Evolutionary conservation across 2,329 filamentous ascomycete species (phyloP).

Genomic region (Sordariomycetes sp.): DNA sequence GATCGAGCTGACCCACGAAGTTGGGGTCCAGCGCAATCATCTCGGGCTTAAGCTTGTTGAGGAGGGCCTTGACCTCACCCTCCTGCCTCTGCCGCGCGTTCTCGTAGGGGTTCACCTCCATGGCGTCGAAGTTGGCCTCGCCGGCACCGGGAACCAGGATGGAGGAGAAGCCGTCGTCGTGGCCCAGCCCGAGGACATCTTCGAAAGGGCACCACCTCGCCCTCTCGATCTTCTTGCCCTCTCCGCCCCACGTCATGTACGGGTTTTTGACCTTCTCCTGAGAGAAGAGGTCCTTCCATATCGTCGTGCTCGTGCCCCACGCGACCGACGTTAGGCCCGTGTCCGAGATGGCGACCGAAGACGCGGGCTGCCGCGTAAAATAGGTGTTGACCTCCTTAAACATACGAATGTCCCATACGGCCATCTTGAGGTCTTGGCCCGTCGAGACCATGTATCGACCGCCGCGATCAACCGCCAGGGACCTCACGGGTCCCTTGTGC

Average conservation of each 20-base stretch:
- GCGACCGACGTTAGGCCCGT: constrained; percentile 77
- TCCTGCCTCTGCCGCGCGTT: constrained; percentile 87
- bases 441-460: constrained; percentile 93
- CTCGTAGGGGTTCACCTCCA: constrained; percentile 93
- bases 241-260: constrained; percentile 87
- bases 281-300: constrained; percentile 85
- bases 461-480: constrained; percentile 73
- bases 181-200: constrained; percentile 76
- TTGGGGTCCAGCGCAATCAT: constrained; percentile 95
- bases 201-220: constrained; percentile 91
- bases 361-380: constrained; percentile 68
- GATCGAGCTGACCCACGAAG: constrained; percentile 78
- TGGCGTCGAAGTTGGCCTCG: constrained; percentile 88
- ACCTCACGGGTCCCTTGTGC: constrained; percentile 78
- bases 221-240: constrained; percentile 67
- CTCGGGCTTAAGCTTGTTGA: constrained; percentile 91
- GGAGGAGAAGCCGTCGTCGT: constrained; percentile 77
- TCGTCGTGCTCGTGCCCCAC: constrained; percentile 76
- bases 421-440: constrained; percentile 81
- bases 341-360: constrained; percentile 79
- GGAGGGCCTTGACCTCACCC: constrained; percentile 71
- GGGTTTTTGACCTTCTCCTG: constrained; percentile 73
- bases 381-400: constrained; percentile 89
- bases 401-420: constrained; percentile 92
- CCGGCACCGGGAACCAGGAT: constrained; percentile 90